These are phyloP conservation scores for Penicillium antarcticum DNA, from an alignment of 495 filamentous ascomycete genomes.

Conservation along the genomic window DNA sequence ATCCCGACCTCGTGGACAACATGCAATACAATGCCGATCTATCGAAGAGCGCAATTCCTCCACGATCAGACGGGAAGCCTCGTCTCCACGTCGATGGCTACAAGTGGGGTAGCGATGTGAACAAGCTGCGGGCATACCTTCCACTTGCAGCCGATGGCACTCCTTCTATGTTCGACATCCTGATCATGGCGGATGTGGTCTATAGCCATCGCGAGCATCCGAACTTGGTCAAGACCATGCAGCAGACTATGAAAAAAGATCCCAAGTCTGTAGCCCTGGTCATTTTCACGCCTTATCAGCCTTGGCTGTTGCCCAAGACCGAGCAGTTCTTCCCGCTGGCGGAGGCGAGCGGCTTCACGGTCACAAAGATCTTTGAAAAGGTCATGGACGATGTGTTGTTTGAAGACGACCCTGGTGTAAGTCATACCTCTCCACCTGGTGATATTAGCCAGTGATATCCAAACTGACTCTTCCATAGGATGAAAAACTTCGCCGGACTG, in stretches of 20 bases:
- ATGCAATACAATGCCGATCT: conserved; percentile 67
- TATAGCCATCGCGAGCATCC: conserved; percentile 85
- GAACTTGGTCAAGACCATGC: conserved; percentile 69
- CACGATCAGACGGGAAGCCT: conserved; percentile 20
- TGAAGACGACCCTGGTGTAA: conserved; percentile 75
- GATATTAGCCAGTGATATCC: not conserved
- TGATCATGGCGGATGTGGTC: conserved; percentile 84
- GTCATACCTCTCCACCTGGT: conserved; percentile 10
- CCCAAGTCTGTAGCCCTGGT: conserved; percentile 66
- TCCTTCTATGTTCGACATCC: conserved; percentile 61
- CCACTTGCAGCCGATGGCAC: conserved; percentile 15
- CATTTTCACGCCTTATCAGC: conserved; percentile 90
- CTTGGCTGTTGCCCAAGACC: conserved; percentile 82
- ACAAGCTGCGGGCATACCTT: conserved; percentile 50
- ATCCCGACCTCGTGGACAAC: conserved; percentile 72
- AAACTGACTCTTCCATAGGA: conserved; percentile 41
- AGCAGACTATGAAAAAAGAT: conserved; percentile 53
- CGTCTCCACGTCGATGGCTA: conserved; percentile 61
- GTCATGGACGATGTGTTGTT: conserved; percentile 82
- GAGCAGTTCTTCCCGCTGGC: conserved; percentile 80
- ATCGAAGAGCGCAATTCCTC: conserved; percentile 30
- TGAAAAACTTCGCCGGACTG: conserved; percentile 69
- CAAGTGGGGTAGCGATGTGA: conserved; percentile 68
- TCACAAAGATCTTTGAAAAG: conserved; percentile 76
- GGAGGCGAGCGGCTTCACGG: conserved; percentile 61